Conservation (phyloP, 2,329 filamentous ascomycete species). For the Colletotrichum incanum region DNA sequence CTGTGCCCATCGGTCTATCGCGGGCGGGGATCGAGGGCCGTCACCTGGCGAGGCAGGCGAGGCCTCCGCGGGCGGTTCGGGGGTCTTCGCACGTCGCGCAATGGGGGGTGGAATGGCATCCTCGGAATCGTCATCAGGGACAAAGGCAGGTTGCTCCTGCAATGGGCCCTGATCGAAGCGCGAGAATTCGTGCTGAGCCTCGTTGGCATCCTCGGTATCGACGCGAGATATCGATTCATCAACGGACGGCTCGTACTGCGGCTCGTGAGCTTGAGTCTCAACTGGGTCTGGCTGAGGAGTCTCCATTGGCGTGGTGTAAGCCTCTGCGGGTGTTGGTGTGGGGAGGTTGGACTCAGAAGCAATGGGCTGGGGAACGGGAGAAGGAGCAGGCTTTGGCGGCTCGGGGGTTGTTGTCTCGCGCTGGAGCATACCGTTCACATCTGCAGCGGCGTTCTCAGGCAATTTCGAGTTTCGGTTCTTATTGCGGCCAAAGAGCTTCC, state of each 20-base stretch:
- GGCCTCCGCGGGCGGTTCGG: conserved; percentile 47
- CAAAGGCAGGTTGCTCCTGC: conserved; percentile 87
- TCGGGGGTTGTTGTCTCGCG: conserved; percentile 50
- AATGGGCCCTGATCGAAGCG: conserved; percentile 92
- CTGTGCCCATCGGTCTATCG: conserved; percentile 91
- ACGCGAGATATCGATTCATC: conserved; percentile 71
- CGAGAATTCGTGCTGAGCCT: conserved; percentile 74
- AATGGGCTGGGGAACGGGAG: conserved; percentile 44
- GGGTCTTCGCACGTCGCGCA: conserved; percentile 56
- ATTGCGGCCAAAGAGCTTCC: conserved; percentile 76
- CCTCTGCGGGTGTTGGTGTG: conserved; percentile 41
- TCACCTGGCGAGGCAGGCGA: conserved; percentile 49
- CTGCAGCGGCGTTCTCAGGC: conserved; percentile 67
- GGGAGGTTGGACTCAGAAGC: conserved; percentile 42
- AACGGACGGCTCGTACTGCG: conserved; percentile 61
- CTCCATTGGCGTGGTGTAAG: conserved; percentile 42
- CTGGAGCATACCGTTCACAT: conserved; percentile 67
- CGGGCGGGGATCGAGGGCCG: conserved; percentile 52
- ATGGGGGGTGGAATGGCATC: conserved; percentile 69
- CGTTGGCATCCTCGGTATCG: conserved; percentile 70
- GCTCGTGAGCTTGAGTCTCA: conserved; percentile 48
- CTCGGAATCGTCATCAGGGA: conserved; percentile 71
- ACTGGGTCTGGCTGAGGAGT: conserved; percentile 38
- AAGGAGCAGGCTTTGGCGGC: conserved; percentile 45
- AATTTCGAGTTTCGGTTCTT: conserved; percentile 74